Evolutionary conservation across 257 asterid species (phyloP).

Genomic region (Gentiana dahurica): DNA sequence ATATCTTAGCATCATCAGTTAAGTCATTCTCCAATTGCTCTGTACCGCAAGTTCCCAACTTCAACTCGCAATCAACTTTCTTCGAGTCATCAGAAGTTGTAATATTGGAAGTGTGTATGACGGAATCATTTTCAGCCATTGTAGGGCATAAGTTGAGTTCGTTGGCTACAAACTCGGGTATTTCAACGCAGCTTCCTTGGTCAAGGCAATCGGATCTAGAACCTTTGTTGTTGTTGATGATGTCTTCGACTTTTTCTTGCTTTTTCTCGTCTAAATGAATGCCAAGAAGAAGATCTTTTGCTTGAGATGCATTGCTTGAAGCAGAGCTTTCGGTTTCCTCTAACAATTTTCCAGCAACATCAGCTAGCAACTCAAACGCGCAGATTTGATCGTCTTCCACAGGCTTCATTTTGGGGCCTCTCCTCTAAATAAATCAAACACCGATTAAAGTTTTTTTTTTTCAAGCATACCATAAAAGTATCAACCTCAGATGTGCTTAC

Average conservation of each 20-base stretch:
- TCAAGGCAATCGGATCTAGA: constrained; percentile 49
- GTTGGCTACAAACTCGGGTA: constrained; percentile 30
- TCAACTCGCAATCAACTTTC: constrained; percentile 36
- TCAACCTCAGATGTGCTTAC: constrained; percentile 24
- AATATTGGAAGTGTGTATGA: constrained; percentile 32
- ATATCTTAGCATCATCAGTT: constrained; percentile 29
- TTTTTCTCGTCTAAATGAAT: constrained; percentile 20
- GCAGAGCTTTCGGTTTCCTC: constrained; percentile 88
- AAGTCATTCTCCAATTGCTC: constrained; percentile 24
- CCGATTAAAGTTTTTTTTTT: background rate
- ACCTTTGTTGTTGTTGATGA: constrained; percentile 37
- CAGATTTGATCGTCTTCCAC: constrained; percentile 51
- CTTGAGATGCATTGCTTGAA: constrained; percentile 56
- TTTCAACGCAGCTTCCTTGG: constrained; percentile 75
- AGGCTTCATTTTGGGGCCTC: constrained; percentile 29
- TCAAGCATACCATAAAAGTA: constrained; percentile 2
- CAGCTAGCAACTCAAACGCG: constrained; percentile 91
- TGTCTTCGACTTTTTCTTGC: constrained; percentile 19
- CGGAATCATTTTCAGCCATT: constrained; percentile 29
- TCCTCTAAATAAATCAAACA: constrained; percentile 37
- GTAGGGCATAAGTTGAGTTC: constrained; percentile 30
- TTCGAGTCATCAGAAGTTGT: constrained; percentile 27
- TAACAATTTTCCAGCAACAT: constrained; percentile 83
- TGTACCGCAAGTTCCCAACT: constrained; percentile 25
- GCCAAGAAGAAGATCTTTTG: constrained; percentile 21